Evolutionary conservation across 352 stramenopile genomes (phyloP).

Genomic region (Phytophthora cactorum): DNA sequence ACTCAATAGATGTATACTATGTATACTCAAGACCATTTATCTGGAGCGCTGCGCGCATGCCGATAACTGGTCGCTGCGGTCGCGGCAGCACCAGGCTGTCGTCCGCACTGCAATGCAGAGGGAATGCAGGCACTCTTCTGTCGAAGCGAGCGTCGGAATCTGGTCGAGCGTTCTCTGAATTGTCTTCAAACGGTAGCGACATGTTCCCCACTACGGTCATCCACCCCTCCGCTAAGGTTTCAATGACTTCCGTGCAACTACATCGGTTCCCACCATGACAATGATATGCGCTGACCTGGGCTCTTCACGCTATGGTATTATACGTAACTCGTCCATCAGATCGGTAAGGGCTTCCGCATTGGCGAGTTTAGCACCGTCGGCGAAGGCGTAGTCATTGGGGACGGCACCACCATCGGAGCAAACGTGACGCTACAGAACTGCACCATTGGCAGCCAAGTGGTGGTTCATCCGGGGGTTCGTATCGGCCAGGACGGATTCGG

Average conservation of each 20-base stretch:
- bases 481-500: conserved; percentile 88
- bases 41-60: conserved; percentile 3
- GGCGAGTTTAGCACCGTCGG: conserved; percentile 63
- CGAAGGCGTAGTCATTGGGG: conserved; percentile 61
- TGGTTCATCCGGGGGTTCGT: conserved; percentile 74
- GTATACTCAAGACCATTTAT: neutral
- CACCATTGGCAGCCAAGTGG: conserved; percentile 61
- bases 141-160: neutral
- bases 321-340: conserved; percentile 30
- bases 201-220: conserved; percentile 39
- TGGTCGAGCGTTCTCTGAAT: conserved; percentile 11
- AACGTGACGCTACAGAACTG: conserved; percentile 79
- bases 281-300: neutral
- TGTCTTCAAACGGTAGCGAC: conserved; percentile 8
- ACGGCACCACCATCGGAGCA: conserved; percentile 52
- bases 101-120: neutral
- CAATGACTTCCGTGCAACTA: neutral
- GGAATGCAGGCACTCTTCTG: neutral
- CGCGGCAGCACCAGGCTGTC: neutral
- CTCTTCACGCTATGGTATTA: neutral
- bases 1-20: neutral
- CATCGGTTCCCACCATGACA: neutral
- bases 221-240: conserved; percentile 54
- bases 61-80: conserved; percentile 1
- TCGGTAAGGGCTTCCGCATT: conserved; percentile 65